Conservation (phyloP, 768 basidiomycete species). For the Cystofilobasidium capitatum region DNA sequence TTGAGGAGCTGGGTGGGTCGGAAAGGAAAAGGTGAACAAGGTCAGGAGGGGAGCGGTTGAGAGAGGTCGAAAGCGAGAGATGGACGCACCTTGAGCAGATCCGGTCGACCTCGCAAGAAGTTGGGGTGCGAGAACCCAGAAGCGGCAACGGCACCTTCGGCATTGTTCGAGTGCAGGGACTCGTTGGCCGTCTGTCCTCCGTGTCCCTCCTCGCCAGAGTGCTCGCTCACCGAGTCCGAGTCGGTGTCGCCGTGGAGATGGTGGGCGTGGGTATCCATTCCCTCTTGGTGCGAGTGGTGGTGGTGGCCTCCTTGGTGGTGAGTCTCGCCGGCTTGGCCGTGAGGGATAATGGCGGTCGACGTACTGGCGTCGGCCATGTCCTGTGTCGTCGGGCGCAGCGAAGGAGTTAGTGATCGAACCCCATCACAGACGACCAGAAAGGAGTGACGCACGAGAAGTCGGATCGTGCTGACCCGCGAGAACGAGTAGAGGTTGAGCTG, state of each 20-base stretch:
- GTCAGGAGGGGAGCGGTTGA: too few relatives aligned
- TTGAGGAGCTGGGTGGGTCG: neutral
- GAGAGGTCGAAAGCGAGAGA: neutral
- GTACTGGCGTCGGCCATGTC: conserved; percentile 24
- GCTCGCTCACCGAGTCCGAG: conserved; percentile 11
- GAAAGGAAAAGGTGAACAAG: neutral
- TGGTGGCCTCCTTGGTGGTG: neutral
- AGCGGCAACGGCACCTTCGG: conserved; percentile 7
- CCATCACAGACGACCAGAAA: neutral
- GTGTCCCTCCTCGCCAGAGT: conserved; percentile 6
- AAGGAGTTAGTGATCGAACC: too few relatives aligned
- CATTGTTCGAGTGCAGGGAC: too few relatives aligned
- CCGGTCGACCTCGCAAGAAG: conserved; percentile 15
- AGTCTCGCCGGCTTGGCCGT: neutral
- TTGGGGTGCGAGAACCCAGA: conserved; percentile 19
- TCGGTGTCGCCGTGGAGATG: neutral
- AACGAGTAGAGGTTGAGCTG: conserved; percentile 28
- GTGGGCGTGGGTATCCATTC: neutral
- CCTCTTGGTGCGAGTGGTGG: conserved; percentile 9
- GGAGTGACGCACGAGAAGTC: conserved; percentile 21
- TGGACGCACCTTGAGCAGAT: conserved; percentile 13
- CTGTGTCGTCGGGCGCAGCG: neutral
- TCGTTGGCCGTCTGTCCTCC: too few relatives aligned
- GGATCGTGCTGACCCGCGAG: conserved; percentile 26
- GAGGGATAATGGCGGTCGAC: conserved; percentile 21